These are phyloP conservation scores for Syzygium oleosum DNA, from an alignment of 345 rosid genomes.

Conservation along the genomic window DNA sequence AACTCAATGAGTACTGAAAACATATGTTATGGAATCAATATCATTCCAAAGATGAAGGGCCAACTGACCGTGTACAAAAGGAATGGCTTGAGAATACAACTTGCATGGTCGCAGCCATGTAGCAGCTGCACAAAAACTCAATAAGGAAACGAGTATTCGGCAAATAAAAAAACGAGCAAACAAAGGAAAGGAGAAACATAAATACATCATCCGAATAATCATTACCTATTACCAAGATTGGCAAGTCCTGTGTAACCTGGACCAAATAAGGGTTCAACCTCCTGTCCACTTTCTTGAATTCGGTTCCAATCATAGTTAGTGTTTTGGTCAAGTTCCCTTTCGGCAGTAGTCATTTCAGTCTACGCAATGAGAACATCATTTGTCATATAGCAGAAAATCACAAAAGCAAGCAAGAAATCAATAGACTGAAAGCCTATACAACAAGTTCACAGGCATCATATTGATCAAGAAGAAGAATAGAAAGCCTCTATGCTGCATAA, in stretches of 20 bases:
- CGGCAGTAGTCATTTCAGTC: conserved; percentile 99
- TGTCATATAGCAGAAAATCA: neutral
- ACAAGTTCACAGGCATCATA: neutral
- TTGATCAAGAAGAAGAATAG: neutral
- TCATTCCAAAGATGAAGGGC: neutral
- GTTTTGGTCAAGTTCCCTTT: conserved; percentile 98
- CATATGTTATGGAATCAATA: neutral
- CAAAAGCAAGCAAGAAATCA: neutral
- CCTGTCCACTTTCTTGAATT: conserved; percentile 97
- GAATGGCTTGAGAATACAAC: conserved; percentile 69
- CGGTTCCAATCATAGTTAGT: conserved; percentile 98
- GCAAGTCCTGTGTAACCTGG: conserved; percentile 96
- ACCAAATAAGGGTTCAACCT: conserved; percentile 72
- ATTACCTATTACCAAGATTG: conserved; percentile 97
- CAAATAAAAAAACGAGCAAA: neutral
- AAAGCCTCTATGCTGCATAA: neutral
- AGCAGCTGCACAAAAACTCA: conserved; percentile 63
- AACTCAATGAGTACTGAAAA: neutral
- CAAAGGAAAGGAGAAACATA: neutral
- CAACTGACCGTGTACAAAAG: conserved; percentile 58
- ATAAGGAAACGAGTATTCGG: conserved; percentile 6
- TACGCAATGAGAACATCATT: conserved; percentile 2
- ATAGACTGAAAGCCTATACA: neutral
- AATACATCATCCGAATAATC: neutral
- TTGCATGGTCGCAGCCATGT: conserved; percentile 99